phyloP scores from a whole-genome alignment of 441 rosid genomes.

The Gossypium lobatum region DNA sequence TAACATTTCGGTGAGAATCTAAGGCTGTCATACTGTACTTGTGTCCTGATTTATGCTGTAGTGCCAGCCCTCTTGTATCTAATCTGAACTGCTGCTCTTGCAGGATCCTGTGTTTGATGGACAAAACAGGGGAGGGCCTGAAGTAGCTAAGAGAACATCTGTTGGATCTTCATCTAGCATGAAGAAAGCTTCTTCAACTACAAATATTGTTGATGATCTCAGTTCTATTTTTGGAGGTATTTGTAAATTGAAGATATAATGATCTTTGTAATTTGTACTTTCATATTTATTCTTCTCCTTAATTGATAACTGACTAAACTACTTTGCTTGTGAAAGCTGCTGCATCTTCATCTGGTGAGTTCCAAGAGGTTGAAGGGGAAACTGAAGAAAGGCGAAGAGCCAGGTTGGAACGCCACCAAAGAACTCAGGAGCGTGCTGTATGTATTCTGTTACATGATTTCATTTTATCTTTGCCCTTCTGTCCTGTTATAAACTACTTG shows the following conservation, averaged over 20 bases:
- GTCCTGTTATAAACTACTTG: neutral
- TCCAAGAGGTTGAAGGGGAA: constrained; percentile 88
- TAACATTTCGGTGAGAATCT: constrained; percentile 48
- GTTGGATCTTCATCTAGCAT: constrained; percentile 56
- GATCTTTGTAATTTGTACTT: neutral
- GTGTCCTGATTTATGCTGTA: neutral
- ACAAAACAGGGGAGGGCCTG: constrained; percentile 63
- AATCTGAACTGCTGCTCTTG: constrained; percentile 15
- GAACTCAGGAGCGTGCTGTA: constrained; percentile 98
- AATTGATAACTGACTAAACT: constrained; percentile 22
- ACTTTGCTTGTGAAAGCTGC: constrained; percentile 36
- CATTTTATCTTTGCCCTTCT: neutral
- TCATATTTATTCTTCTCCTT: neutral
- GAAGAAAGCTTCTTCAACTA: constrained; percentile 70
- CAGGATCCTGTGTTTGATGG: constrained; percentile 75
- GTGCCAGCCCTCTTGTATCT: constrained; percentile 9
- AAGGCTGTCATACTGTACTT: constrained; percentile 13
- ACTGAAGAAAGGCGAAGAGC: constrained; percentile 84
- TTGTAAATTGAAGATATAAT: constrained; percentile 6
- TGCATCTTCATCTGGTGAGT: constrained; percentile 51
- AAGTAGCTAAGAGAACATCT: constrained; percentile 47
- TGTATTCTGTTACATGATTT: constrained; percentile 22
- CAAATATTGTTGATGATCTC: constrained; percentile 78
- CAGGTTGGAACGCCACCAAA: constrained; percentile 83
- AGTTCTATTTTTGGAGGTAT: constrained; percentile 81